These are phyloP conservation scores for Tricholoma hemisulphureum DNA, from an alignment of 768 basidiomycete species.

Conservation along the genomic window DNA sequence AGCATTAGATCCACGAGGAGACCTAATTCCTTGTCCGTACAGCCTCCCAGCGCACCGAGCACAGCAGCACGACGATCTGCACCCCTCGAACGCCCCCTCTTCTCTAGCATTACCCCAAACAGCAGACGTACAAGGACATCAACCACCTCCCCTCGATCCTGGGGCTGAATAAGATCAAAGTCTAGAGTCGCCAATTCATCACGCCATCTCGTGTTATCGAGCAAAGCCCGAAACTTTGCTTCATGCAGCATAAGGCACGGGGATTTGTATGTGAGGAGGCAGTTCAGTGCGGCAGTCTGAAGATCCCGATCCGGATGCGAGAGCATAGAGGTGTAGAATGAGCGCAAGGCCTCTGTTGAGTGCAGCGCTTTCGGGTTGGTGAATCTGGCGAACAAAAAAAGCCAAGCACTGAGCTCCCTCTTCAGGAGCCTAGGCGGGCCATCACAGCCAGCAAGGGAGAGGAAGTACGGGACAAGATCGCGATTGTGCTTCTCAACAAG, in stretches of 20 bases:
- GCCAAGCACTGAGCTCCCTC: conserved; percentile 68
- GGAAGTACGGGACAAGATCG: conserved; percentile 83
- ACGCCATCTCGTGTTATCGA: conserved; percentile 88
- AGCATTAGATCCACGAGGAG: conserved; percentile 88
- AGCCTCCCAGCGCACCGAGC: conserved; percentile 65
- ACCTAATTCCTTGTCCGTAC: conserved; percentile 68
- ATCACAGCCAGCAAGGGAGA: conserved; percentile 47
- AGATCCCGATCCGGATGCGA: conserved; percentile 81
- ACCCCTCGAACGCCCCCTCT: conserved; percentile 63
- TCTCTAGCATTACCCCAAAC: conserved; percentile 87
- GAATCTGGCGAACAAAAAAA: conserved; percentile 86
- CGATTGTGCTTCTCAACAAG: conserved; percentile 87
- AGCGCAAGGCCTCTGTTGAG: conserved; percentile 60
- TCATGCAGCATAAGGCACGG: conserved; percentile 54
- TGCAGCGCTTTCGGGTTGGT: conserved; percentile 88
- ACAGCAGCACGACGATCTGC: conserved; percentile 75
- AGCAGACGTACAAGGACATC: conserved; percentile 72
- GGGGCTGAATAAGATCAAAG: conserved; percentile 49
- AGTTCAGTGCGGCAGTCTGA: conserved; percentile 73
- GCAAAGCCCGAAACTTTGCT: conserved; percentile 62
- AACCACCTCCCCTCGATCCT: conserved; percentile 64
- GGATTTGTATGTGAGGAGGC: conserved; percentile 80
- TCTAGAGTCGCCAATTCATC: conserved; percentile 79
- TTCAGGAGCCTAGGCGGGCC: conserved; percentile 47
- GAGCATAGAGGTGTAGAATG: conserved; percentile 70